These are phyloP conservation scores for Linnemannia schmuckeri DNA, from an alignment of 192 early-diverging fungal species.

Conservation along the genomic window DNA sequence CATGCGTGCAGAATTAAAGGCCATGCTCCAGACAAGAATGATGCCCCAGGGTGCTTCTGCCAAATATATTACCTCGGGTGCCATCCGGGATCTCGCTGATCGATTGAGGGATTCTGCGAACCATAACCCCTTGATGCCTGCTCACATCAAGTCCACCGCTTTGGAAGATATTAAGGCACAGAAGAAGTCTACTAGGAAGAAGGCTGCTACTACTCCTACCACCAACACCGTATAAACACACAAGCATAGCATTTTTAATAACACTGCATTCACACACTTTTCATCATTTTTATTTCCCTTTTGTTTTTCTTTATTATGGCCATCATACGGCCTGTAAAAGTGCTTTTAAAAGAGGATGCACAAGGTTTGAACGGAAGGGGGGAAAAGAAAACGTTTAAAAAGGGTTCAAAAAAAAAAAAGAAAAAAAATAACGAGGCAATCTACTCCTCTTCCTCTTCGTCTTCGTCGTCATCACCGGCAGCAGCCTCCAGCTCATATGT, in stretches of 20 bases:
- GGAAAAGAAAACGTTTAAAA: background rate
- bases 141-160: conserved; percentile 44
- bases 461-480: conserved; percentile 11
- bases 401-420: background rate
- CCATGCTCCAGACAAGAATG: conserved; percentile 59
- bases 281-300: background rate
- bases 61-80: conserved; percentile 75
- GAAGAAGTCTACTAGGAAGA: conserved; percentile 12
- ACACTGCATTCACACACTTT: background rate
- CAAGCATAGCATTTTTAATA: conserved; percentile 7
- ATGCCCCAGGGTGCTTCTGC: conserved; percentile 66
- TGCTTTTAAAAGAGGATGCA: background rate
- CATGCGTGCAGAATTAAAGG: conserved; percentile 60
- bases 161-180: conserved; percentile 51
- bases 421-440: background rate
- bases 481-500: conserved; percentile 44
- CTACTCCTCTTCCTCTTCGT: conserved; percentile 22
- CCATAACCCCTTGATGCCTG: conserved; percentile 54
- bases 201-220: background rate
- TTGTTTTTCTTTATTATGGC: background rate
- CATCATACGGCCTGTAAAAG: background rate
- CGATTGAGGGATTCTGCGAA: conserved; percentile 63
- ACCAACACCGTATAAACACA: background rate
- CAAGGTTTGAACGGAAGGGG: no score
- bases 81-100: conserved; percentile 73